A percentile compares a stretch with the other conserved stretches of the same genome.
Conservation (phyloP, 129 eudicot genomes). For the Tagetes erecta region DNA sequence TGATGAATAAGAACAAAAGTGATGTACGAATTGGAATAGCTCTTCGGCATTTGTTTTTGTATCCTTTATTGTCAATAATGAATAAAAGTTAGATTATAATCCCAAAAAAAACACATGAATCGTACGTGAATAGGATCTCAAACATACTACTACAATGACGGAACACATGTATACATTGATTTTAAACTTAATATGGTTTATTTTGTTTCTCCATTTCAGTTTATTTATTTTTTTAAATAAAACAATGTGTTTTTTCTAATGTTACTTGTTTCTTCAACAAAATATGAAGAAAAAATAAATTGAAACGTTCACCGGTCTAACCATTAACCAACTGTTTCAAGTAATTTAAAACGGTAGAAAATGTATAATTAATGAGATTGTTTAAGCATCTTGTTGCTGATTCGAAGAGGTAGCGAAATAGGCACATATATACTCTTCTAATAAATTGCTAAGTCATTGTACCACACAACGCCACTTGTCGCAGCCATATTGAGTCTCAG, state of each 20-base stretch:
- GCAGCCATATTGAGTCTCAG: no score
- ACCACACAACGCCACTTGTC: no score
- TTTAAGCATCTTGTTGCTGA: no score
- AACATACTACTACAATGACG: background rate
- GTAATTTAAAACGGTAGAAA: no score
- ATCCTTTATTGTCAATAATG: background rate
- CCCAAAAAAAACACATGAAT: background rate
- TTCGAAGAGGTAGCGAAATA: no score
- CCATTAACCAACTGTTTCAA: no score
- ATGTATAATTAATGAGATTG: no score
- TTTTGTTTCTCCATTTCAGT: background rate
- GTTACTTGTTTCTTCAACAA: conserved; percentile 16
- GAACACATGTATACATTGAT: no score
- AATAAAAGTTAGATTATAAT: background rate
- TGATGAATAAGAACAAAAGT: background rate
- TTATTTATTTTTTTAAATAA: background rate
- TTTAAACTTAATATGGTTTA: background rate
- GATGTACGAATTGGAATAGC: conserved; percentile 12
- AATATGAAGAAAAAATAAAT: background rate
- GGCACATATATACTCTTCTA: no score
- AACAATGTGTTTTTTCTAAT: no score
- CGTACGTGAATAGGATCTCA: background rate
- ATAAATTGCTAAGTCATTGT: no score
- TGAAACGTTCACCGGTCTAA: no score
- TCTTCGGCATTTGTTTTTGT: background rate